Evolutionary conservation across 352 stramenopile genomes (phyloP).

Genomic region (Ophiocytium majus): DNA sequence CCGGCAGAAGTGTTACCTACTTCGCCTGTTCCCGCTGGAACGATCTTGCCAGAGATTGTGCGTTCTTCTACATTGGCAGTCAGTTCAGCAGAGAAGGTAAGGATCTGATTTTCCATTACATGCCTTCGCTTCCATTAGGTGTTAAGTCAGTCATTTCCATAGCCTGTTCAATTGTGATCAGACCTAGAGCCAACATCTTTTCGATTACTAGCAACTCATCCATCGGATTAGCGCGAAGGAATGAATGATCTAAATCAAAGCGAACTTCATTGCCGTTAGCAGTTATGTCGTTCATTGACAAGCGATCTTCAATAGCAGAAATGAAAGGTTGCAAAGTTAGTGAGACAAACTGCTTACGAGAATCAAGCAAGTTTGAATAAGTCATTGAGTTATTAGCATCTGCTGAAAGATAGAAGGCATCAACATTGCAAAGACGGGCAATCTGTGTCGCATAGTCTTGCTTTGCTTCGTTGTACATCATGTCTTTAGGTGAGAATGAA

Average conservation of each 20-base stretch:
- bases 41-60: constrained; percentile 19
- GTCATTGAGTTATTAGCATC: constrained; percentile 21
- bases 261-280: constrained; percentile 19
- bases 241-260: constrained; percentile 22
- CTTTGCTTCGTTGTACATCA: constrained; percentile 20
- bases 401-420: constrained; percentile 20
- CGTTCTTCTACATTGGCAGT: constrained; percentile 19
- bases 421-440: constrained; percentile 19
- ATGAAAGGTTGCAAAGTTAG: constrained; percentile 21
- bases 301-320: constrained; percentile 20
- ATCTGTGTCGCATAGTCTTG: constrained; percentile 19
- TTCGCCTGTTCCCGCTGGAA: constrained; percentile 17
- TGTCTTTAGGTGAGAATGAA: constrained; percentile 21
- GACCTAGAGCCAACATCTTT: constrained; percentile 19
- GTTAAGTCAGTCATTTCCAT: constrained; percentile 21
- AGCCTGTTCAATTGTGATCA: constrained; percentile 20
- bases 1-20: constrained; percentile 18
- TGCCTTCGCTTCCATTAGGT: constrained; percentile 19
- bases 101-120: constrained; percentile 21
- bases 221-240: constrained; percentile 18
- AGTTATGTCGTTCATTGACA: constrained; percentile 21
- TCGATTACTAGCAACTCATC: constrained; percentile 20
- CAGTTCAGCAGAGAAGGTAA: constrained; percentile 19
- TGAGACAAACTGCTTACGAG: constrained; percentile 19
- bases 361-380: constrained; percentile 22